Base-by-base conservation (phyloP, 2,329 filamentous ascomycete species). In the Phoma sp. region DNA sequence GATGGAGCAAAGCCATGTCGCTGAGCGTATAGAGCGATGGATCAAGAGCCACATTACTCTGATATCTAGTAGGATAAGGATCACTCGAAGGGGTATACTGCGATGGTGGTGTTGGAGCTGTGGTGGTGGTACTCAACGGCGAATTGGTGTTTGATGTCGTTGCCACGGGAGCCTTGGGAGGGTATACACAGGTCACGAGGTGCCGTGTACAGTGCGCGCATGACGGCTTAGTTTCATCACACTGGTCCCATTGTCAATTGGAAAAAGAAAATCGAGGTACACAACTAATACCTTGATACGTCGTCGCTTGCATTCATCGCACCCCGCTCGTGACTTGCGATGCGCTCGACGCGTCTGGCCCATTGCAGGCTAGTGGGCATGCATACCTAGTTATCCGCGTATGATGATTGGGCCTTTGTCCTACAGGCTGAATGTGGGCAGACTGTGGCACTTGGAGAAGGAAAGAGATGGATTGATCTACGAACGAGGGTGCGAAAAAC, bases 241-340 rank as follows among this genome's bases (percentile, higher is more conserved):
- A 61, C 59, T 61, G 39, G 10, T 2, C 3, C 2, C 4, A 14
- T 28, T 12, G 11, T 29, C 37, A 23, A 42, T 20, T 23, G 12
- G n/a, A 7, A 14, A 28, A 12, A 1, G 15, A 5, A 20, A n/a
- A 18, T 11, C 11, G 5, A 2, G 3, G 12, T 7, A 3, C 20
- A 20, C 18, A 21, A 33, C n/a, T 21, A 17, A 17, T 53, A 63
- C 61, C 55, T 66, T 66, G 32, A 64, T 66, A 11, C 57, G 54
- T n/a, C 63, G 57, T 32, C 57, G 61, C 28, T 61, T 66, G 34
- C 63, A 64, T 42, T 60, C 55, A 18, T 36, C 29, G 28, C 62
- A 65, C 12, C 62, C 62, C 4, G 23, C 46, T 14, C 62, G 58
- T 23, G 62, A 65, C 47, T 64, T 65, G 7, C 56, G 48, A 37